Conservation (phyloP, 2,329 filamentous ascomycete genomes). For the Cladophialophora exuberans region DNA sequence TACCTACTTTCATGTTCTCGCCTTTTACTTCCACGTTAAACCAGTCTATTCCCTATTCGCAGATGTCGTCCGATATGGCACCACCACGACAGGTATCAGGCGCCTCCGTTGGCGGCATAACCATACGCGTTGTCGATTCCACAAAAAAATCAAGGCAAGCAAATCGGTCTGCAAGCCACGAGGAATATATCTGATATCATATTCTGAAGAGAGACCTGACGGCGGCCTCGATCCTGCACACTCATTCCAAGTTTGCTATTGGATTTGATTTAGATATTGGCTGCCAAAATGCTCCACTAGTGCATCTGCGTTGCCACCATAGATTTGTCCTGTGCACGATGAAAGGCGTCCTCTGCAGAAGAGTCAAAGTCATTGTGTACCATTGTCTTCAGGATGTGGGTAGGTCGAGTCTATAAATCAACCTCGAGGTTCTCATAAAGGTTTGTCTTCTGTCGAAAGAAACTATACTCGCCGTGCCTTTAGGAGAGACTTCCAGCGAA, state of each 20-base stretch:
- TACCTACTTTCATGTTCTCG: not conserved
- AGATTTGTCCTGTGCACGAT: constrained; percentile 1
- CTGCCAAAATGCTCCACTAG: constrained; percentile 10
- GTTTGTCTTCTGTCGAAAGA: not conserved
- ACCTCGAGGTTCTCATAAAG: not conserved
- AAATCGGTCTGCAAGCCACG: constrained; percentile 7
- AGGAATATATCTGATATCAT: constrained; percentile 24
- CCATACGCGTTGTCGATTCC: not conserved
- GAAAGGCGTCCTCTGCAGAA: constrained; percentile 10
- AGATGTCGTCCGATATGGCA: not conserved
- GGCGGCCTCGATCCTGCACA: not conserved
- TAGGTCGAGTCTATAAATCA: constrained; percentile 20
- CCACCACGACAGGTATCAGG: too few relatives aligned
- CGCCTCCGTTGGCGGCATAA: not conserved
- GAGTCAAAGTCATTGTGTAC: constrained; percentile 16
- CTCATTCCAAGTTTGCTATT: not conserved
- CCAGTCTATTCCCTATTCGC: not conserved
- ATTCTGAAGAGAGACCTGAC: constrained; percentile 11
- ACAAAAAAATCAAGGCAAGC: not conserved
- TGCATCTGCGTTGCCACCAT: not conserved
- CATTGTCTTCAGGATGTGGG: constrained; percentile 4
- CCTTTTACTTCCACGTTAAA: not conserved
- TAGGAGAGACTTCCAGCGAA: not conserved
- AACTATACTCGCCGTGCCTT: not conserved
- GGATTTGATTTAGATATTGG: not conserved